Percentiles rank a stretch among this genome's conserved stretches.
Evolutionary conservation across 768 basidiomycete species (phyloP).

Genomic region (Lentinula guzmanii): DNA sequence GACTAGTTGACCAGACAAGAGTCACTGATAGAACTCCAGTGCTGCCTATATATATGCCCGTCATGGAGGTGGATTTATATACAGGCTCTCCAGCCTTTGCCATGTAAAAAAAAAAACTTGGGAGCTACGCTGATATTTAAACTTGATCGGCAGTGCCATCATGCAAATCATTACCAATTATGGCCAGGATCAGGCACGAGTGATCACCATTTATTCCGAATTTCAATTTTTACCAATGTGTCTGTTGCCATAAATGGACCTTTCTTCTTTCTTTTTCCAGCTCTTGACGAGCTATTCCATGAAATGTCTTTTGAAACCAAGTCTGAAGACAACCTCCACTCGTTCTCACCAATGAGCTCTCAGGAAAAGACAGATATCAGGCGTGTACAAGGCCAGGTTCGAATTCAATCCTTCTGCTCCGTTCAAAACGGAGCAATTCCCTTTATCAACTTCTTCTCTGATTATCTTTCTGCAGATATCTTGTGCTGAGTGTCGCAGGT

Average conservation of each 20-base stretch:
- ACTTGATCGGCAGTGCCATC: too few species aligned
- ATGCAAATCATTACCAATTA: too few species aligned
- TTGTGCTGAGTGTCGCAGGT: conserved; percentile 32
- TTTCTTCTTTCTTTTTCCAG: neutral
- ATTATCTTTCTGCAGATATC: neutral
- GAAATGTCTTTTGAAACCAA: neutral
- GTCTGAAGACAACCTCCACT: neutral
- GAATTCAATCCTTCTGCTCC: neutral
- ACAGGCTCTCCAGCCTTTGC: too few species aligned
- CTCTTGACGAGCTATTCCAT: neutral
- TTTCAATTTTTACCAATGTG: too few species aligned
- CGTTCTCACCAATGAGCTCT: neutral
- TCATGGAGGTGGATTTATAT: too few species aligned
- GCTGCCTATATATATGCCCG: too few species aligned
- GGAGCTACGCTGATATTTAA: too few species aligned
- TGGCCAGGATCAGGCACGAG: too few species aligned
- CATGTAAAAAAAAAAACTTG: neutral
- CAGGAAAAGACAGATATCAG: neutral
- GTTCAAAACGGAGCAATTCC: neutral
- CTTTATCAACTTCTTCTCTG: neutral
- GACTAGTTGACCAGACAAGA: too few species aligned
- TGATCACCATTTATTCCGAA: too few species aligned
- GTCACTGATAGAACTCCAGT: too few species aligned
- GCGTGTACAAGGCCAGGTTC: neutral
- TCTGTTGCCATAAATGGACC: too few species aligned